Evolutionary conservation across 441 rosid genomes (phyloP).

Genomic region (Isatis lusitanica): DNA sequence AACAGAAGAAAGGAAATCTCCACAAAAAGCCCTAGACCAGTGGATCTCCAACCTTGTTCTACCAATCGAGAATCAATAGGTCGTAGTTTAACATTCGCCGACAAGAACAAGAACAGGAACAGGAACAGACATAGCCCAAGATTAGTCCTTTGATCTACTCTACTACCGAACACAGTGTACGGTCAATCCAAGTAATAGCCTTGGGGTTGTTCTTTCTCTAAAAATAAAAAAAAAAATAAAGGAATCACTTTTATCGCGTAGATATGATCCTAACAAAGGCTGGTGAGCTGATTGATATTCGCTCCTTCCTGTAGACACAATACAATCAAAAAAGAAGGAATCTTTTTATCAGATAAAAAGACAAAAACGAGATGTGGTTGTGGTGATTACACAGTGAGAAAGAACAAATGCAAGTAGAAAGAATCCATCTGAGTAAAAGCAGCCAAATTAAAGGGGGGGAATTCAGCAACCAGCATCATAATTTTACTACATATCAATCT

Average conservation of each 20-base stretch:
- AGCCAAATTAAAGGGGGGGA: neutral
- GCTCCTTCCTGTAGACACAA: constrained; percentile 30
- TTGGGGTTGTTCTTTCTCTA: neutral
- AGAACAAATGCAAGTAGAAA: constrained; percentile 9
- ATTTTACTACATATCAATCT: neutral
- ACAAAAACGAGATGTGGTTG: constrained; percentile 11
- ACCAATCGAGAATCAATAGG: constrained; percentile 59
- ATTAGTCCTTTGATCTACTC: constrained; percentile 30
- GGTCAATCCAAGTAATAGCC: constrained; percentile 8
- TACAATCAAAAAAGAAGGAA: neutral
- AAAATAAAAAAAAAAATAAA: neutral
- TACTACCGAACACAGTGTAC: constrained; percentile 16
- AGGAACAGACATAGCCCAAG: constrained; percentile 13
- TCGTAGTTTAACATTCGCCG: constrained; percentile 57
- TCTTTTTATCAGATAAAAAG: constrained; percentile 16
- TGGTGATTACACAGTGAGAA: neutral
- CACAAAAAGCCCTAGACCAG: neutral
- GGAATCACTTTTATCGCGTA: neutral
- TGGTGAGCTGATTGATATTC: neutral
- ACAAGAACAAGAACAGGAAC: neutral
- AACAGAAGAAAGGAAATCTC: neutral
- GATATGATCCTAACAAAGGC: neutral
- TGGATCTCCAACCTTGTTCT: constrained; percentile 23
- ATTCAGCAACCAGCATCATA: neutral
- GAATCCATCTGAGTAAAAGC: neutral